Conservation (phyloP, 176 grass and related monocot species). For the Hordeum marinum region DNA sequence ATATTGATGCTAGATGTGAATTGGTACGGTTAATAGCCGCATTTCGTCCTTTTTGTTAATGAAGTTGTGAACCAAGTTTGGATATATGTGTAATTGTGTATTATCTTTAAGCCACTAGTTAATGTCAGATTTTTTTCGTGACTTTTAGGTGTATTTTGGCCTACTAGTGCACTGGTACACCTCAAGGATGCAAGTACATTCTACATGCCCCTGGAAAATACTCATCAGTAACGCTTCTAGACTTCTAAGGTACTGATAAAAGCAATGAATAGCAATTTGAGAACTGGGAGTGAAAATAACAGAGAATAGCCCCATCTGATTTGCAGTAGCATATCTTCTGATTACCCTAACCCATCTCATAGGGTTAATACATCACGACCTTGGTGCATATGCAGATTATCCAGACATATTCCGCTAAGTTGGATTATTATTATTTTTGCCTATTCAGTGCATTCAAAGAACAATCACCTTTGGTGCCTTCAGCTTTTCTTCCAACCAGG, state of each 20-base stretch:
- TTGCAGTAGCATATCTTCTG: background rate
- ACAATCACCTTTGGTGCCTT: conserved; percentile 59
- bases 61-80: background rate
- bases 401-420: conserved; percentile 16
- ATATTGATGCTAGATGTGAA: background rate
- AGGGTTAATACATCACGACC: background rate
- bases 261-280: background rate
- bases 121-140: background rate
- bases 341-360: background rate
- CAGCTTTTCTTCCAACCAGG: conserved; percentile 82
- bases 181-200: background rate
- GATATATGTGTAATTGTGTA: background rate
- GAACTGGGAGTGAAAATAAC: background rate
- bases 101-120: background rate
- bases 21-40: background rate
- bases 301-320: background rate
- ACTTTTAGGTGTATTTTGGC: background rate
- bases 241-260: background rate
- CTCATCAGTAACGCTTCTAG: background rate
- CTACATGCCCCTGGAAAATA: background rate
- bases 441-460: conserved; percentile 9
- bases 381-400: conserved; percentile 3
- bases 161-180: background rate
- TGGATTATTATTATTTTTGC: background rate
- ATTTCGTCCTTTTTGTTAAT: background rate